A percentile compares a stretch with the other conserved stretches of the same genome.
phyloP scores from a whole-genome alignment of 306 rosid species.

The Gillenia trifoliata region DNA sequence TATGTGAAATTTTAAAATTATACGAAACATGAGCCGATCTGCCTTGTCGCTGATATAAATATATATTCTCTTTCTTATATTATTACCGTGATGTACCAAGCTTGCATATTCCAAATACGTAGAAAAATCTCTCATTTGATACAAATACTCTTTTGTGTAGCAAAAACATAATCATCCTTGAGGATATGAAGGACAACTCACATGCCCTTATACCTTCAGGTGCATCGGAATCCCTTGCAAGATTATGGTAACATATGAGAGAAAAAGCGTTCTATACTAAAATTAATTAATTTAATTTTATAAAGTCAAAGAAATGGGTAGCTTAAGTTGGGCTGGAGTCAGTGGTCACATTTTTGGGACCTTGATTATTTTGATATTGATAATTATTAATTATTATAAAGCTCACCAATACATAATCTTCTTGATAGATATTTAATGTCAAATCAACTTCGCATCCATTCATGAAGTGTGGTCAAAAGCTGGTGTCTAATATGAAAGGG shows the following conservation, averaged over 20 bases:
- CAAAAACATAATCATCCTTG: background rate
- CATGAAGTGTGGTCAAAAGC: conserved; percentile 23
- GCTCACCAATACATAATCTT: conserved; percentile 14
- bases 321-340: conserved; percentile 9
- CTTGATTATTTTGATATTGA: background rate
- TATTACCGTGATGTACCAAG: too few relatives aligned
- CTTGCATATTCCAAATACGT: too few relatives aligned
- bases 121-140: background rate
- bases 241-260: too few relatives aligned
- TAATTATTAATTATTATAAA: background rate
- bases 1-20: too few relatives aligned
- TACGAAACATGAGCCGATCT: too few relatives aligned
- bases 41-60: too few relatives aligned
- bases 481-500: background rate
- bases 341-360: conserved; percentile 8
- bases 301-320: conserved; percentile 8
- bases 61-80: too few relatives aligned
- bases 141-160: background rate
- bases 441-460: background rate
- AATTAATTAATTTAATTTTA: too few relatives aligned
- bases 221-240: too few relatives aligned
- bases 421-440: conserved; percentile 5
- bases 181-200: too few relatives aligned
- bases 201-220: too few relatives aligned
- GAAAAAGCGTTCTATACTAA: too few relatives aligned